A percentile compares a stretch with the other conserved stretches of the same genome.
These are phyloP conservation scores for Gynostemma pentaphyllum DNA, from an alignment of 306 rosid species.

Conservation along the genomic window DNA sequence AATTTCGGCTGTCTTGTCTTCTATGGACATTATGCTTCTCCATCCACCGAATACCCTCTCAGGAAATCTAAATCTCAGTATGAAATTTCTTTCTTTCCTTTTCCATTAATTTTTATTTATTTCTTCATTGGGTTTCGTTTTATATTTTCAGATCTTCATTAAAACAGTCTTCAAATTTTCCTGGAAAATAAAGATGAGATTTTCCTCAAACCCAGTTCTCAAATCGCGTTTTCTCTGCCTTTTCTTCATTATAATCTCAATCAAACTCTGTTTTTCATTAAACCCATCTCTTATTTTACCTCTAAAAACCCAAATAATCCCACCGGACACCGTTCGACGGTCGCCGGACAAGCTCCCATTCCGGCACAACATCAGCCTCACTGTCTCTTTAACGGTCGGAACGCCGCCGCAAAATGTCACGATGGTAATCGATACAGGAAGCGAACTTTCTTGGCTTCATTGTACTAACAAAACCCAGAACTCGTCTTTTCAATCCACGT, in stretches of 20 bases:
- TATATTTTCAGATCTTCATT: background rate
- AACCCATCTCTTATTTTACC: constrained; percentile 34
- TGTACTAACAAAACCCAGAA: constrained; percentile 33
- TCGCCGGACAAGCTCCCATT: constrained; percentile 64
- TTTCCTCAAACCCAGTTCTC: constrained; percentile 16
- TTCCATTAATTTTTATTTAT: background rate
- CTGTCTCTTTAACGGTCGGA: constrained; percentile 54
- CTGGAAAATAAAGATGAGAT: background rate
- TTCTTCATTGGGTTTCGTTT: background rate
- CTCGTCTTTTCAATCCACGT: background rate
- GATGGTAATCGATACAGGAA: constrained; percentile 77
- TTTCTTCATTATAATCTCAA: background rate
- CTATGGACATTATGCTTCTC: background rate
- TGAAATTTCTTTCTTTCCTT: background rate
- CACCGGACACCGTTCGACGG: constrained; percentile 43
- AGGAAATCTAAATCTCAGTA: background rate
- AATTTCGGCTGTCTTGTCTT: background rate
- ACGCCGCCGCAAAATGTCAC: constrained; percentile 82
- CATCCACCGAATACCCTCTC: constrained; percentile 5
- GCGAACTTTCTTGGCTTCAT: constrained; percentile 85
- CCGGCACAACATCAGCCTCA: constrained; percentile 63
- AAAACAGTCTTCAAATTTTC: background rate
- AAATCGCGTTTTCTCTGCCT: constrained; percentile 15
- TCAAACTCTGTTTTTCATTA: background rate
- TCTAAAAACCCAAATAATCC: constrained; percentile 52